A percentile compares a stretch with the other conserved stretches of the same genome.
phyloP scores from a whole-genome alignment of 768 basidiomycete genomes.

The Chalciporus pseudorubinellus region DNA sequence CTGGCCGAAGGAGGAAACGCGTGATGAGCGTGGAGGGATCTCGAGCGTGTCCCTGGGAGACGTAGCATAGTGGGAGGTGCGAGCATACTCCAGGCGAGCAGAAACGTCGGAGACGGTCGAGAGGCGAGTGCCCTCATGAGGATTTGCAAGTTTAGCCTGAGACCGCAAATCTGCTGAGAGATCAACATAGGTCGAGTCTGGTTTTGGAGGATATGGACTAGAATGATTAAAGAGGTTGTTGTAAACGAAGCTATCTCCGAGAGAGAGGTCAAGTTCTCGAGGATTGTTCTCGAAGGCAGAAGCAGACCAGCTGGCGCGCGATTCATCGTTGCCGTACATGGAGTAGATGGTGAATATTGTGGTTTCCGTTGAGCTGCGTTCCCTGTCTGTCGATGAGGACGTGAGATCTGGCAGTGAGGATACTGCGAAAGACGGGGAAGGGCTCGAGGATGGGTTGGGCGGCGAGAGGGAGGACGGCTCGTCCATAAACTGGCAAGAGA shows the following conservation, averaged over 20 bases:
- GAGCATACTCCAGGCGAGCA: slow-evolving; percentile 16
- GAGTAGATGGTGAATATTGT: slow-evolving; percentile 84
- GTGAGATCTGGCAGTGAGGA: slow-evolving; percentile 38
- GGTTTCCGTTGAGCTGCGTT: slow-evolving; percentile 63
- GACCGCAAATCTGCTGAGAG: slow-evolving; percentile 25
- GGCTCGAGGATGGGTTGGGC: slow-evolving; percentile 24
- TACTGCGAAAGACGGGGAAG: slow-evolving; percentile 31
- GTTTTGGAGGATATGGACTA: slow-evolving; percentile 14
- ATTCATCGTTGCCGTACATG: slow-evolving; percentile 71
- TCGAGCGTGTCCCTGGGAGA: slow-evolving; percentile 19
- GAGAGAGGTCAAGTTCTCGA: slow-evolving; percentile 36
- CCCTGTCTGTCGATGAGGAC: slow-evolving; percentile 36
- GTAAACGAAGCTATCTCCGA: slow-evolving; percentile 35
- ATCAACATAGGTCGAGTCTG: slow-evolving; percentile 31
- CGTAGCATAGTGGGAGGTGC: slow-evolving; percentile 19
- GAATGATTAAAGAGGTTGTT: slow-evolving; percentile 32
- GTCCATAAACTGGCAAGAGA: slow-evolving; percentile 35
- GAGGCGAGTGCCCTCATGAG: slow-evolving; percentile 19
- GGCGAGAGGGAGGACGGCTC: slow-evolving; percentile 39
- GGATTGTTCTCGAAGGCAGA: slow-evolving; percentile 37
- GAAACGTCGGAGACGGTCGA: slow-evolving; percentile 29
- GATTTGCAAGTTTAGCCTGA: slow-evolving; percentile 20
- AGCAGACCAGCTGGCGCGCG: slow-evolving; percentile 47
- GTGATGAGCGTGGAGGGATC: slow-evolving; percentile 26
- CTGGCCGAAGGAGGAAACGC: slow-evolving; percentile 17